These are phyloP conservation scores for Botrytis tulipae DNA, from an alignment of 2,329 filamentous ascomycete species.

Conservation along the genomic window DNA sequence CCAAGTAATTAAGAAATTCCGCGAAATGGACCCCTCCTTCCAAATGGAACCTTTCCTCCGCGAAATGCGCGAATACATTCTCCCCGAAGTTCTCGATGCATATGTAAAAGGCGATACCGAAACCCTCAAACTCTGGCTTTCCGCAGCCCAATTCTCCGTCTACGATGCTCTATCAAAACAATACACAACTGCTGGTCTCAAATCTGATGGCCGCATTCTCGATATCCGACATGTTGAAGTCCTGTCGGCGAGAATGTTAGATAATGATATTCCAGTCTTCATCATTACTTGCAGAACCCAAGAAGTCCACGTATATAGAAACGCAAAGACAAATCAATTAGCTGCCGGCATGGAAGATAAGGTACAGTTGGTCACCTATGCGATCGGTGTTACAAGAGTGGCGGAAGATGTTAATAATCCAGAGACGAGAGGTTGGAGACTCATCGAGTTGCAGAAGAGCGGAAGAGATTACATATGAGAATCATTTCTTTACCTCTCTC, in stretches of 20 bases:
- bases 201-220: slow-evolving; percentile 90
- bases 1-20: slow-evolving; percentile 96
- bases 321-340: slow-evolving; percentile 83
- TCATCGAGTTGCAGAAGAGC: slow-evolving; percentile 99
- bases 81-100: slow-evolving; percentile 94
- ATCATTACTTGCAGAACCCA: slow-evolving; percentile 96
- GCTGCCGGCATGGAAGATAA: slow-evolving; percentile 98
- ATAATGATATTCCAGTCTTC: slow-evolving; percentile 90
- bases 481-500: not conserved
- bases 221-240: slow-evolving; percentile 96
- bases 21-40: slow-evolving; percentile 91
- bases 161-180: slow-evolving; percentile 97
- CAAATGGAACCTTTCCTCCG: slow-evolving; percentile 92
- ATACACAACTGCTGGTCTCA: slow-evolving; percentile 88
- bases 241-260: slow-evolving; percentile 73
- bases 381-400: slow-evolving; percentile 90
- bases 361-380: slow-evolving; percentile 96
- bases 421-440: slow-evolving; percentile 92
- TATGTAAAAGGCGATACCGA: slow-evolving; percentile 96
- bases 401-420: slow-evolving; percentile 96
- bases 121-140: slow-evolving; percentile 91
- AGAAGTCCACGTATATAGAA: slow-evolving; percentile 95
- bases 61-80: slow-evolving; percentile 95
- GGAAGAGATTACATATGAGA: slow-evolving; percentile 80
- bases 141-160: slow-evolving; percentile 91